phyloP scores from a whole-genome alignment of 768 basidiomycete species.

The Cubamyces lactineus region DNA sequence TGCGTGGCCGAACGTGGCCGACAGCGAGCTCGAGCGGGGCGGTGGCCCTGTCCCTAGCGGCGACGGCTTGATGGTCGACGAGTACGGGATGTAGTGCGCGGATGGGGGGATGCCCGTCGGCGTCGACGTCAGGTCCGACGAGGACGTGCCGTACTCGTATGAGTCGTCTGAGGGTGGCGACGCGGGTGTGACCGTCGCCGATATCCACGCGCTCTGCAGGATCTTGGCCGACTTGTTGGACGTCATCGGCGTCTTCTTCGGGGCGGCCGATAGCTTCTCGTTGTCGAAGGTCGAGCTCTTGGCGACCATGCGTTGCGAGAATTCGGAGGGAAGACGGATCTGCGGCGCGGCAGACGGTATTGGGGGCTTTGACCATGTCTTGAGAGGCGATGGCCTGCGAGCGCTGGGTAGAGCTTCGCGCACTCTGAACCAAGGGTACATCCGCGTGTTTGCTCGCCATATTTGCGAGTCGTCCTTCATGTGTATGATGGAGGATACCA shows the following conservation, averaged over 20 bases:
- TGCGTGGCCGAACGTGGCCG: constrained; percentile 21
- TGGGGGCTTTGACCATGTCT: constrained; percentile 39
- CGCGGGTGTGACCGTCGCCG: constrained; percentile 24
- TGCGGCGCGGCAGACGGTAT: constrained; percentile 13
- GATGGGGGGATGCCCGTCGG: constrained; percentile 21
- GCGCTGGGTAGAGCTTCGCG: constrained; percentile 37
- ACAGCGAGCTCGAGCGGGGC: constrained; percentile 23
- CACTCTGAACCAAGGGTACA: constrained; percentile 42
- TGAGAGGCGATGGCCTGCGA: constrained; percentile 40
- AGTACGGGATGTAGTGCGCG: constrained; percentile 25
- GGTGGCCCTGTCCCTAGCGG: constrained; percentile 17
- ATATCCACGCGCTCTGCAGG: constrained; percentile 25
- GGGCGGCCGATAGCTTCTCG: constrained; percentile 21
- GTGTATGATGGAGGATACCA: constrained; percentile 47
- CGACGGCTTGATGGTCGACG: constrained; percentile 25
- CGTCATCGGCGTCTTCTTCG: constrained; percentile 13
- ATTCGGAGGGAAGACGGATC: constrained; percentile 18
- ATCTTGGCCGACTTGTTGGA: constrained; percentile 24
- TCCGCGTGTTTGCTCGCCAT: constrained; percentile 54
- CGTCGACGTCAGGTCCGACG: constrained; percentile 25
- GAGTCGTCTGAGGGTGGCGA: constrained; percentile 21
- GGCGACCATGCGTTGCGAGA: constrained; percentile 1
- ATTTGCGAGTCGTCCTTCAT: constrained; percentile 49
- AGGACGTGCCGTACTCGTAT: constrained; percentile 15
- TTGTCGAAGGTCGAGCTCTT: constrained; percentile 11